phyloP scores from a whole-genome alignment of 352 stramenopile genomes.

The Discostella stelligera region DNA sequence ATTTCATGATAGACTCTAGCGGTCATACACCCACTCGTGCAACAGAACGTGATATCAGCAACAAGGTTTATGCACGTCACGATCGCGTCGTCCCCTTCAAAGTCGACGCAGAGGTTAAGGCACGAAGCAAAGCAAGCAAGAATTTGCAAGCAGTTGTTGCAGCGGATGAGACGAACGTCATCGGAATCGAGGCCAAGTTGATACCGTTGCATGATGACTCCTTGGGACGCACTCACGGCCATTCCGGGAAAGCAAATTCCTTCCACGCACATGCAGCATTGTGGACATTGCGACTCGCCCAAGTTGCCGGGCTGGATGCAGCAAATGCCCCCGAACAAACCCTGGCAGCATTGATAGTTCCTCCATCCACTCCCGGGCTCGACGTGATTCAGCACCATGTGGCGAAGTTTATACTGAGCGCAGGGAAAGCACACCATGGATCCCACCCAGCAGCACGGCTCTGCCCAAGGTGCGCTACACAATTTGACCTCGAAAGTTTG shows the following conservation, averaged over 20 bases:
- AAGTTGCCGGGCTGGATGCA: constrained; percentile 86
- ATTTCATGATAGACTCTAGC: constrained; percentile 91
- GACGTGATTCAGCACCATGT: constrained; percentile 87
- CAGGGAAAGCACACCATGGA: constrained; percentile 87
- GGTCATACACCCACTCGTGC: constrained; percentile 91
- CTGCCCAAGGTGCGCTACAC: constrained; percentile 85
- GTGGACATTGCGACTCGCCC: constrained; percentile 87
- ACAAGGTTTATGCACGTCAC: constrained; percentile 84
- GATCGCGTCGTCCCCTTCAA: constrained; percentile 75
- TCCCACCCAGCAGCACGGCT: constrained; percentile 86
- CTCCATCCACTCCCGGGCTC: constrained; percentile 84
- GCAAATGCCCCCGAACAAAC: constrained; percentile 89
- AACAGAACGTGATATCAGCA: constrained; percentile 89
- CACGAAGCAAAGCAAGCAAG: constrained; percentile 62
- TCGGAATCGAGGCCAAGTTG: constrained; percentile 88
- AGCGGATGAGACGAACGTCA: constrained; percentile 92
- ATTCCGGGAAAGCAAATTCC: constrained; percentile 88
- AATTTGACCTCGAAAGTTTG: constrained; percentile 87
- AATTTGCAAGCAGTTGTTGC: constrained; percentile 91
- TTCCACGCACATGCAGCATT: constrained; percentile 86
- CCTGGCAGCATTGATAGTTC: constrained; percentile 91
- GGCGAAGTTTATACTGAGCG: constrained; percentile 88
- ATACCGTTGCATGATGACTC: constrained; percentile 90
- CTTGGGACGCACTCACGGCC: constrained; percentile 88
- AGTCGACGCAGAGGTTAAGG: constrained; percentile 85